These are phyloP conservation scores for Debaryomyces nepalensis DNA, from an alignment of 1,139 yeast species.

Conservation along the genomic window DNA sequence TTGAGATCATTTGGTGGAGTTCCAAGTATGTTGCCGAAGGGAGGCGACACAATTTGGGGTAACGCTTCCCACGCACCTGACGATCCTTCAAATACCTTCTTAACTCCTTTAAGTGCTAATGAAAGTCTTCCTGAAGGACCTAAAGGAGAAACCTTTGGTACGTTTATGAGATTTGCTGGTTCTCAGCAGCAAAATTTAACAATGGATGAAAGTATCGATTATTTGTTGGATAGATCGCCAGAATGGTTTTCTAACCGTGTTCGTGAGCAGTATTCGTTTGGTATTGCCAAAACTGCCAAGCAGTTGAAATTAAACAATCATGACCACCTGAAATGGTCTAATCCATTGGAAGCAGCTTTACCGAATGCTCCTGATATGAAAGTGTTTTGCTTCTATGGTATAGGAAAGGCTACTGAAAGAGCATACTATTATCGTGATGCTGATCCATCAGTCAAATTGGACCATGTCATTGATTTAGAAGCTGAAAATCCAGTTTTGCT, in stretches of 20 bases:
- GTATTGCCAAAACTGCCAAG: slow-evolving; percentile 61
- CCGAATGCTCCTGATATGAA: slow-evolving; percentile 95
- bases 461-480: slow-evolving; percentile 70
- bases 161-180: slow-evolving; percentile 69
- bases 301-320: slow-evolving; percentile 69
- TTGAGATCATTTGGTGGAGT: slow-evolving; percentile 88
- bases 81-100: slow-evolving; percentile 48
- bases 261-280: slow-evolving; percentile 74
- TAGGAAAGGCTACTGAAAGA: slow-evolving; percentile 93
- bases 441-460: slow-evolving; percentile 61
- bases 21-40: slow-evolving; percentile 95
- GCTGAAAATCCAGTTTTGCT: slow-evolving; percentile 64
- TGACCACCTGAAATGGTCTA: slow-evolving; percentile 81
- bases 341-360: slow-evolving; percentile 87
- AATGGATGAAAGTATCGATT: slow-evolving; percentile 67
- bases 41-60: slow-evolving; percentile 92
- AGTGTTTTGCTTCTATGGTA: slow-evolving; percentile 89
- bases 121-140: slow-evolving; percentile 32
- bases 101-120: slow-evolving; percentile 24
- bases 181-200: slow-evolving; percentile 54
- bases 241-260: slow-evolving; percentile 74
- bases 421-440: slow-evolving; percentile 76
- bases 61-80: slow-evolving; percentile 62
- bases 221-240: slow-evolving; percentile 67
- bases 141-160: slow-evolving; percentile 63